Base-by-base conservation (phyloP, 2,329 filamentous ascomycete species). In the Pezicula rhizophila region DNA sequence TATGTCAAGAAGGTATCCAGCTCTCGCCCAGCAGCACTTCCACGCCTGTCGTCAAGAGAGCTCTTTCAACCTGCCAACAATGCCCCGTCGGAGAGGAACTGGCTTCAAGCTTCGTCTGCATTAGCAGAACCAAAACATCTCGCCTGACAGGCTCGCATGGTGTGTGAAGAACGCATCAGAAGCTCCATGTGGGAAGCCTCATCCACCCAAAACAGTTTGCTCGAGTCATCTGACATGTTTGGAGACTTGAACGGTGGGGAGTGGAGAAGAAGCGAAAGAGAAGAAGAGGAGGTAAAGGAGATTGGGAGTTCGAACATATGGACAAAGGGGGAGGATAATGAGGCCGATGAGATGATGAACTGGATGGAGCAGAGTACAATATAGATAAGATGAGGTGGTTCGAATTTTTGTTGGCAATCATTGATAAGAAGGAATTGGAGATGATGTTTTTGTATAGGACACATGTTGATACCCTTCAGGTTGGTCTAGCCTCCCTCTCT, bases 301-400 rank as follows among this genome's bases (percentile, higher is more conserved):
- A 50, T 61, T 26, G 48, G 54, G 41, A 57, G 52, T 33, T 47
- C 45, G 3, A 43, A 55, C 20, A 35, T 62, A 43, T 63, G 60
- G 60, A 20, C 14, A 3, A 40, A 18, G 15, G 23, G 17, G 38
- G 15, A 40, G 11, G 38, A 40, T 38, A 8, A 38, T 40, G 28
- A 31, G 28, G 7, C 12, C 7, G 28, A 31, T 31, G 28, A 31
- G 28, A 31, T 31, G 28, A 31, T 31, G 3, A 31, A 31, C 8
- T 31, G 28, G 28, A 31, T 31, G 8, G 28, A 31, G 28, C 28
- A 31, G 28, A 31, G 28, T 10, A 31, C 12, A 10, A 12, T 31
- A 10, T 31, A 31, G 28, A 31, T 31, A 10, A 10, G 28, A 12
- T 31, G 28, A 10, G 28, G 8, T 10, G 28, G 2, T 31, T 31